Conservation (phyloP, 2,329 filamentous ascomycete genomes). For the Corynespora cassiicola region DNA sequence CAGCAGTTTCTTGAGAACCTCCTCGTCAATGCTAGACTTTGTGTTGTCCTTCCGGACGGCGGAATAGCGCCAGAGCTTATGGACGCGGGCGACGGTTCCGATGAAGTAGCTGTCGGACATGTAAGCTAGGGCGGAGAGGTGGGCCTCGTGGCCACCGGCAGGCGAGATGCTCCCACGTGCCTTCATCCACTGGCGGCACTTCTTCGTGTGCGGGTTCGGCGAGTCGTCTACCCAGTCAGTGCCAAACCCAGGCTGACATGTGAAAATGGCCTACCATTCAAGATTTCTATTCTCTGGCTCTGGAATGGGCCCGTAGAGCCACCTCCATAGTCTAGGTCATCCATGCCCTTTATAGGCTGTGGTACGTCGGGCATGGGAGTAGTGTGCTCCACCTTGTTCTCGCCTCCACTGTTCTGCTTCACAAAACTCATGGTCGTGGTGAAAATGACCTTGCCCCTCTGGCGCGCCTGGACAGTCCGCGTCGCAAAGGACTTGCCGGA, state of each 20-base stretch:
- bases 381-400: slow-evolving; percentile 69
- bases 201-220: slow-evolving; percentile 68
- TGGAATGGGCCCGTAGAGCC: slow-evolving; percentile 60
- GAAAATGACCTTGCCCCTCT: slow-evolving; percentile 89
- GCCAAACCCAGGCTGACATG: too few species aligned
- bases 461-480: slow-evolving; percentile 92
- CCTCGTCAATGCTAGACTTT: slow-evolving; percentile 49
- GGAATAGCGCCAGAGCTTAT: slow-evolving; percentile 78
- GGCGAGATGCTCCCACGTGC: slow-evolving; percentile 76
- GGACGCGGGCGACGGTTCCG: slow-evolving; percentile 81
- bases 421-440: slow-evolving; percentile 94
- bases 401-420: slow-evolving; percentile 65
- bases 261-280: slow-evolving; percentile 57
- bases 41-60: slow-evolving; percentile 48
- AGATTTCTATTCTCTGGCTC: slow-evolving; percentile 62
- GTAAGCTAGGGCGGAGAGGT: slow-evolving; percentile 87
- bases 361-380: slow-evolving; percentile 57
- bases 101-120: slow-evolving; percentile 94
- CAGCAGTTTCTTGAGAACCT: slow-evolving; percentile 52
- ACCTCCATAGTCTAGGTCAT: slow-evolving; percentile 38
- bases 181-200: slow-evolving; percentile 73
- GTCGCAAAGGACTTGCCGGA: slow-evolving; percentile 91
- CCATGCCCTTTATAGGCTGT: slow-evolving; percentile 50
- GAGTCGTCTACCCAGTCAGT: too few species aligned
- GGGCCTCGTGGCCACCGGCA: slow-evolving; percentile 76